phyloP scores from a whole-genome alignment of 306 rosid species.

The Sechiopsis laciniata region DNA sequence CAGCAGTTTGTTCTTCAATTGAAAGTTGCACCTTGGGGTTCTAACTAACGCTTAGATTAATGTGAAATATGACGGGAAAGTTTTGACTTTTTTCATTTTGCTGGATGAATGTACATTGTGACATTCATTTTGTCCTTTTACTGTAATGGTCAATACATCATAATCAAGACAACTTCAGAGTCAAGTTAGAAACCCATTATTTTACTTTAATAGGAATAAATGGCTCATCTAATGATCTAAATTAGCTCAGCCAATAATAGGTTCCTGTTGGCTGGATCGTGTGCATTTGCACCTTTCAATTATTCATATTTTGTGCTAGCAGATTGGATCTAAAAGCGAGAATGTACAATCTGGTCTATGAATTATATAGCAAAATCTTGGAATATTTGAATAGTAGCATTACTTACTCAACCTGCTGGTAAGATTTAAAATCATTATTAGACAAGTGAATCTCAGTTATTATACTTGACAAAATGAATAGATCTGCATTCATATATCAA shows the following conservation, averaged over 20 bases:
- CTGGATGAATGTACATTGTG: too few relatives aligned
- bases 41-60: neutral
- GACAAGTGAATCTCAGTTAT: neutral
- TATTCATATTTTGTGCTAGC: neutral
- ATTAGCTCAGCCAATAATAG: neutral
- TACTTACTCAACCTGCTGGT: neutral
- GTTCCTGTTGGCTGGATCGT: neutral
- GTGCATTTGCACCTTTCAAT: neutral
- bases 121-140: too few relatives aligned
- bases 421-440: constrained; percentile 6
- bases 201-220: neutral
- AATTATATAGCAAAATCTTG: neutral
- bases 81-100: too few relatives aligned
- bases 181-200: neutral
- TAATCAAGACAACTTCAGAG: neutral
- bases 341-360: neutral
- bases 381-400: neutral
- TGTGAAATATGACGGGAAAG: neutral
- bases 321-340: neutral
- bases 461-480: neutral
- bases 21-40: neutral
- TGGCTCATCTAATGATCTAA: neutral
- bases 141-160: too few relatives aligned
- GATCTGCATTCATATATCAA: neutral
- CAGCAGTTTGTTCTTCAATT: neutral